Conservation (phyloP, 306 rosid species). For the Cucurbita maxima region DNA sequence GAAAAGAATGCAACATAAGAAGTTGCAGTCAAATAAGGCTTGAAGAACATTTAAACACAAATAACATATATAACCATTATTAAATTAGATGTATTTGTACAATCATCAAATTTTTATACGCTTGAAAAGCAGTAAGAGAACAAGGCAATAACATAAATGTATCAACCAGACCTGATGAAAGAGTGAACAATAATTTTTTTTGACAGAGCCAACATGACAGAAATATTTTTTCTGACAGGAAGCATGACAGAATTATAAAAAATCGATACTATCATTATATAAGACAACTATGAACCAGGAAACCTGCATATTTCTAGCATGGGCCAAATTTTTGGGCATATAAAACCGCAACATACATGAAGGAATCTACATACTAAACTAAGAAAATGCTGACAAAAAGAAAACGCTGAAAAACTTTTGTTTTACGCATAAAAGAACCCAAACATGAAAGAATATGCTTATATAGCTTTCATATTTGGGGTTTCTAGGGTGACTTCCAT, state of each 20-base stretch:
- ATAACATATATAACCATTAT: background rate
- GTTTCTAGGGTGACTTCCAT: background rate
- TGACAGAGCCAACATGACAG: no score
- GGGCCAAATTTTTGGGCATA: background rate
- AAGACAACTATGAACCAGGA: background rate
- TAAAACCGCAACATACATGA: background rate
- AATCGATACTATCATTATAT: background rate
- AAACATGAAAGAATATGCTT: background rate
- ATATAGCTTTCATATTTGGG: background rate
- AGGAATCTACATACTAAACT: background rate
- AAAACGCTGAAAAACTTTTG: background rate
- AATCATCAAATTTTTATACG: background rate
- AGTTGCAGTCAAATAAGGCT: conserved; percentile 6
- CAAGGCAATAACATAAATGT: background rate
- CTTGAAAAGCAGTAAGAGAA: background rate
- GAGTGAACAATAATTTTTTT: background rate
- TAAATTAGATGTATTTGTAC: background rate
- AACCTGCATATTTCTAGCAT: background rate
- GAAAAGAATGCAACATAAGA: conserved; percentile 13
- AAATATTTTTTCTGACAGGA: no score
- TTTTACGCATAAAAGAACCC: background rate
- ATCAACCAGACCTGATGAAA: background rate
- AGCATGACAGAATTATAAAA: background rate
- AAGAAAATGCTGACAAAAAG: background rate
- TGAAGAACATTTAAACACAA: background rate